Percentiles rank a stretch among this genome's conserved stretches.
phyloP scores from a whole-genome alignment of 805 yeast species.

The Starmerella scarabaei region DNA sequence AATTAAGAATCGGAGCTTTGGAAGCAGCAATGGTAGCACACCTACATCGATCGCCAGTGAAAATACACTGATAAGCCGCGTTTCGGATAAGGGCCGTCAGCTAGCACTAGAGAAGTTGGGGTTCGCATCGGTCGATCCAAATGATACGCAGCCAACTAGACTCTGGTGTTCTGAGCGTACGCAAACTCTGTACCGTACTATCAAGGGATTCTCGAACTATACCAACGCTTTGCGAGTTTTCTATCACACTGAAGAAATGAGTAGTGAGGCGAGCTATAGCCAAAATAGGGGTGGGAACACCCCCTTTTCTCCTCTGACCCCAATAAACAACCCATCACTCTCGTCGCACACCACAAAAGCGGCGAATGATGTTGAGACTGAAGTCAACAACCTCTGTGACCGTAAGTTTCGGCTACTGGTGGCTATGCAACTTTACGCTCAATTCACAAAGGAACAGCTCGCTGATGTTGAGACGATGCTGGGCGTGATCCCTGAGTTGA shows the following conservation, averaged over 20 bases:
- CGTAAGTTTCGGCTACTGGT: slow-evolving; percentile 71
- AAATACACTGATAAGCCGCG: background rate
- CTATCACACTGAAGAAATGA: slow-evolving; percentile 53
- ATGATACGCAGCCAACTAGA: slow-evolving; percentile 45
- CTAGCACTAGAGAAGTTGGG: slow-evolving; percentile 17
- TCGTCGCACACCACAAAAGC: slow-evolving; percentile 11
- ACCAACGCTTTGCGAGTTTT: slow-evolving; percentile 57
- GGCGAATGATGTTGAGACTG: slow-evolving; percentile 26
- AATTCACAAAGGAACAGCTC: slow-evolving; percentile 59
- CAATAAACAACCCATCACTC: background rate
- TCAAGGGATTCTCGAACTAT: slow-evolving; percentile 75
- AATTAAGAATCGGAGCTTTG: too few relatives aligned
- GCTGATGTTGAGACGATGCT: slow-evolving; percentile 63
- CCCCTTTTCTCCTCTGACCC: background rate
- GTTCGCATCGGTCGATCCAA: slow-evolving; percentile 18
- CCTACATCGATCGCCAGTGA: background rate
- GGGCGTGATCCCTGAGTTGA: slow-evolving; percentile 73
- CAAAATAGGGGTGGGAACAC: background rate
- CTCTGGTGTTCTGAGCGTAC: slow-evolving; percentile 78
- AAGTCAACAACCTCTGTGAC: slow-evolving; percentile 53
- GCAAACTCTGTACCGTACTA: slow-evolving; percentile 72
- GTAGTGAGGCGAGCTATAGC: background rate
- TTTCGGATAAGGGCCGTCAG: background rate
- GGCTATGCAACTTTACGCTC: slow-evolving; percentile 72
- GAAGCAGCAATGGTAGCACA: too few relatives aligned